Conservation (phyloP, 306 rosid species). For the Prunus davidiana region DNA sequence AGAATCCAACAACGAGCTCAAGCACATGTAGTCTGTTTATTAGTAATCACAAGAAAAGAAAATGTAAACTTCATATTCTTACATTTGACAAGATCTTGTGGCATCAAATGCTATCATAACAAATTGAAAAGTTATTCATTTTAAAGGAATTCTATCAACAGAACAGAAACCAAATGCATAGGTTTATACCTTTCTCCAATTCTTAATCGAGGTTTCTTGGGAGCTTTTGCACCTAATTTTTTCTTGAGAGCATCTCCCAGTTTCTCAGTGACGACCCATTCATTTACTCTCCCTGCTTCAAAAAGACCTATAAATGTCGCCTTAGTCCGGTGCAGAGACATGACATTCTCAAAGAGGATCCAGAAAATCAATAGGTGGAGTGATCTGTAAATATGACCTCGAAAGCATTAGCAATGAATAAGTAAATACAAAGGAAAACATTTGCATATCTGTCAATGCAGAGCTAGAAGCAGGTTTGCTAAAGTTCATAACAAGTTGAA, state of each 20-base stretch:
- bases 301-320: constrained; percentile 84
- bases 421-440: neutral
- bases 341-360: constrained; percentile 92
- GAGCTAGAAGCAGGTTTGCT: neutral
- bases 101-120: no score
- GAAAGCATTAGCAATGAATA: constrained; percentile 9
- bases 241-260: constrained; percentile 81
- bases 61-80: neutral
- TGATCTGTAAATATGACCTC: constrained; percentile 48
- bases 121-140: no score
- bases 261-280: constrained; percentile 96
- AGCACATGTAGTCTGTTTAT: constrained; percentile 62
- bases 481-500: neutral
- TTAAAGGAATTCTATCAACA: neutral
- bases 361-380: constrained; percentile 77
- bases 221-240: constrained; percentile 54
- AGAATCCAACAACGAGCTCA: constrained; percentile 71
- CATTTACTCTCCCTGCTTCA: constrained; percentile 80
- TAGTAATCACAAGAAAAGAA: constrained; percentile 20
- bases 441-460: neutral
- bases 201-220: constrained; percentile 46
- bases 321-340: constrained; percentile 91
- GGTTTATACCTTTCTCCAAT: constrained; percentile 57
- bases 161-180: neutral
- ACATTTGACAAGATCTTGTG: no score